Evolutionary conservation across 2,329 filamentous ascomycete genomes (phyloP).

Genomic region (Phialophora expanda): DNA sequence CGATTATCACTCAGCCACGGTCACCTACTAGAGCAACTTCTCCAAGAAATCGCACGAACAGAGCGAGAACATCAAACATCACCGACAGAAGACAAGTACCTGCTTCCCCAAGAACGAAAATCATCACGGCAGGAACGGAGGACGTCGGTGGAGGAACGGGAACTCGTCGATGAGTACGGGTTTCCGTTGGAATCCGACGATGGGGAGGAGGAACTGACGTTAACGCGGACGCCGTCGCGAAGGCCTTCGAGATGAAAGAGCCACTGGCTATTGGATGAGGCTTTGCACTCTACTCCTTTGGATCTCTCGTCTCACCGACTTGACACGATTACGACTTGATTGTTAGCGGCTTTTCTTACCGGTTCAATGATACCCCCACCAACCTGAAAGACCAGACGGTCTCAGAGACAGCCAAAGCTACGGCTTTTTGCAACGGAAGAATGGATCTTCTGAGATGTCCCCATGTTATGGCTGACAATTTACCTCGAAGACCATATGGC

Average conservation of each 20-base stretch:
- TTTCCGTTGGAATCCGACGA: constrained; percentile 38
- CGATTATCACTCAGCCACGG: constrained; percentile 38
- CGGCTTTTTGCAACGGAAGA: constrained; percentile 5
- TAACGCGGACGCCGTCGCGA: constrained; percentile 37
- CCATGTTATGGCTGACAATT: constrained; percentile 14
- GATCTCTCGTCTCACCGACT: constrained; percentile 5
- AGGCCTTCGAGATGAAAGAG: constrained; percentile 29
- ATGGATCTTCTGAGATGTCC: constrained; percentile 24
- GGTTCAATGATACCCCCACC: constrained; percentile 17
- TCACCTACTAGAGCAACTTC: constrained; percentile 36
- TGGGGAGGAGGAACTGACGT: constrained; percentile 37
- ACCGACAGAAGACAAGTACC: constrained; percentile 37
- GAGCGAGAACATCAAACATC: constrained; percentile 39
- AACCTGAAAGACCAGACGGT: constrained; percentile 10
- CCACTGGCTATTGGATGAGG: constrained; percentile 23
- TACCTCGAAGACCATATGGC: constrained; percentile 14
- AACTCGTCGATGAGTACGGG: constrained; percentile 37
- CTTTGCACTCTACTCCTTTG: constrained; percentile 21
- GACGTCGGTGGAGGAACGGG: constrained; percentile 14
- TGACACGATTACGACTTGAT: constrained; percentile 18
- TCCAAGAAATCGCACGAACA: constrained; percentile 37
- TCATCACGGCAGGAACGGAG: constrained; percentile 13
- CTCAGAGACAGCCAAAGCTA: constrained; percentile 2
- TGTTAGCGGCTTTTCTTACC: constrained; percentile 18
- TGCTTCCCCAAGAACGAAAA: constrained; percentile 28